phyloP scores from a whole-genome alignment of 208 protist species.

The Phytomonas francai region DNA sequence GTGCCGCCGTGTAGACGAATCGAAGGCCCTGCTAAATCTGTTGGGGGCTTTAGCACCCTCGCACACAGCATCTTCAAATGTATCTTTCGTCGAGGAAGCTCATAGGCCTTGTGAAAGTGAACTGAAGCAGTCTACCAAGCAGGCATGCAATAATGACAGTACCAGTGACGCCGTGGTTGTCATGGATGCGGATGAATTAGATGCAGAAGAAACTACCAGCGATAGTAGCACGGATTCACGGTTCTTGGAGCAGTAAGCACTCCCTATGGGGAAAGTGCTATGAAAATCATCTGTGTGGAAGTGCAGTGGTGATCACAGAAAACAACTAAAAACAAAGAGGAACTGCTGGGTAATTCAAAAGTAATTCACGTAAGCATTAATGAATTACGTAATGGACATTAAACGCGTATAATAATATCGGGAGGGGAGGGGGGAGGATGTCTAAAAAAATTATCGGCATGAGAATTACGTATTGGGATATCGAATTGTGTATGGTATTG shows the following conservation, averaged over 20 bases:
- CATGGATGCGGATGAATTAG: constrained; percentile 63
- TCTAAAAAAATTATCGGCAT: not conserved
- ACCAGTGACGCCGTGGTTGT: constrained; percentile 32
- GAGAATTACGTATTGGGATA: not conserved
- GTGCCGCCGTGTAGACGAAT: constrained; percentile 39
- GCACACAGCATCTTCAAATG: not conserved
- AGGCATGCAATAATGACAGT: constrained; percentile 6
- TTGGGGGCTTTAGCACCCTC: constrained; percentile 39
- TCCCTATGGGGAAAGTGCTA: not conserved
- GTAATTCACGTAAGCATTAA: not conserved
- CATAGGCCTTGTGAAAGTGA: not conserved
- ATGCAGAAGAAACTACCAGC: constrained; percentile 51
- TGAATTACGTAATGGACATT: not conserved
- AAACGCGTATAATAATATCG: not conserved
- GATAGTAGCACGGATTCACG: constrained; percentile 6
- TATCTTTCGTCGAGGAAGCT: not conserved
- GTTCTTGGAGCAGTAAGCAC: constrained; percentile 10
- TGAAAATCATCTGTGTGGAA: not conserved
- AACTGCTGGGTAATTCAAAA: not conserved
- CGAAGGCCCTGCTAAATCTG: constrained; percentile 72
- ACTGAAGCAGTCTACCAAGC: constrained; percentile 3
- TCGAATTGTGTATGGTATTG: not conserved
- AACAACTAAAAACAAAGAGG: not conserved
- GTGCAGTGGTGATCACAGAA: not conserved
- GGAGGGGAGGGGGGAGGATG: not conserved